Percentiles rank a stretch among this genome's conserved stretches.
phyloP scores from a whole-genome alignment of 345 rosid species.

The Rhodamnia argentea region DNA sequence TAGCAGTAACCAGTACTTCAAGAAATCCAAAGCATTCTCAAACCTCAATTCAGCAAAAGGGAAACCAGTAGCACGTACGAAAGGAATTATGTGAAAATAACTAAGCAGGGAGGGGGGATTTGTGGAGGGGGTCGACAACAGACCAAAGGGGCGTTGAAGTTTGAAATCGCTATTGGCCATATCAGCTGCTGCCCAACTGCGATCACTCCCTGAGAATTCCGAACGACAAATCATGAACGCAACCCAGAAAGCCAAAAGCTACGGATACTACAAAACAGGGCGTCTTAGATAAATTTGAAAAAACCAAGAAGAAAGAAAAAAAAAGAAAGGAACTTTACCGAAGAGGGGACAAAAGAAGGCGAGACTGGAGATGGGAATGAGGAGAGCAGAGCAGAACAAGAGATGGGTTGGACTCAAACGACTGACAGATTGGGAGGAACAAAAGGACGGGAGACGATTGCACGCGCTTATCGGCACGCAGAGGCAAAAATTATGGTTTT shows the following conservation, averaged over 20 bases:
- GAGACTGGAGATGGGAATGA: background rate
- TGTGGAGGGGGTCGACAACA: background rate
- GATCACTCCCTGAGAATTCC: conserved; percentile 23
- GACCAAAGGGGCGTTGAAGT: conserved; percentile 50
- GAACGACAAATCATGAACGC: conserved; percentile 20
- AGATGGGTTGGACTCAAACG: background rate
- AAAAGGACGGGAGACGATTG: background rate
- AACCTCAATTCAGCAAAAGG: background rate
- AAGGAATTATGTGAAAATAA: background rate
- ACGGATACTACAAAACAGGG: background rate
- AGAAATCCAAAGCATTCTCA: background rate
- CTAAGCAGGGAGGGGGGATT: too few relatives aligned
- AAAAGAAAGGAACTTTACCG: background rate
- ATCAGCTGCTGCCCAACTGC: conserved; percentile 2
- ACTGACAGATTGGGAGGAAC: background rate
- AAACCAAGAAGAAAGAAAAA: background rate
- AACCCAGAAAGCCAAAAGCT: background rate
- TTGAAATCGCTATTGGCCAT: conserved; percentile 57
- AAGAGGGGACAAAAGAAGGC: background rate
- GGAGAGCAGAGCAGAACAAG: background rate
- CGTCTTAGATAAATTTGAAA: background rate
- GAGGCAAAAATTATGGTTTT: too few relatives aligned
- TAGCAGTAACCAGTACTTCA: background rate
- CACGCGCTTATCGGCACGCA: background rate
- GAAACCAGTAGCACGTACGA: background rate